These are phyloP conservation scores for Cercospora berteroae DNA, from an alignment of 2,329 filamentous ascomycete species.

Conservation along the genomic window DNA sequence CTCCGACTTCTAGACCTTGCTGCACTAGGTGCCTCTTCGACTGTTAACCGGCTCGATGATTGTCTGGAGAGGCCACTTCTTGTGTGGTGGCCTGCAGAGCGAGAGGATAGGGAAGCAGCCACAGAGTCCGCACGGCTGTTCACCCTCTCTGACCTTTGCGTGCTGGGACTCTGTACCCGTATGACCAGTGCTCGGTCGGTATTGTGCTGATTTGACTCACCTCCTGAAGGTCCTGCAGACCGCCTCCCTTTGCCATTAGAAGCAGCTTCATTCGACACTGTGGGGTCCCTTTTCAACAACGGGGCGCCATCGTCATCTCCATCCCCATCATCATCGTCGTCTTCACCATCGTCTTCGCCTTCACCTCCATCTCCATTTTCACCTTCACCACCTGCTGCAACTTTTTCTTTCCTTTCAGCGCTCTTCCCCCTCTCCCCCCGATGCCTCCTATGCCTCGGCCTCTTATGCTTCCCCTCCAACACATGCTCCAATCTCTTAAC, in stretches of 20 bases:
- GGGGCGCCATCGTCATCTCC: neutral
- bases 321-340: neutral
- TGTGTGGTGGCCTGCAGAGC: neutral
- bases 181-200: neutral
- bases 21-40: neutral
- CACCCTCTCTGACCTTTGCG: neutral
- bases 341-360: neutral
- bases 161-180: neutral
- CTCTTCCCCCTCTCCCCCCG: neutral
- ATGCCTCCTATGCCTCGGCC: constrained; percentile 1
- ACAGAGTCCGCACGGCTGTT: neutral
- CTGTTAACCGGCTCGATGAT: neutral
- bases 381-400: neutral
- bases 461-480: constrained; percentile 7
- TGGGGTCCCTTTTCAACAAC: neutral
- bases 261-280: neutral
- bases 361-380: neutral
- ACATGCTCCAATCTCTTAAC: constrained; percentile 14
- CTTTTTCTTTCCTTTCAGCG: neutral
- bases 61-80: neutral
- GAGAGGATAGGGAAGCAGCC: neutral
- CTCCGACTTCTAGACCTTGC: neutral
- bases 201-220: neutral
- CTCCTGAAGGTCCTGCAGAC: neutral
- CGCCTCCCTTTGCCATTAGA: neutral